Evolutionary conservation across 208 protist species (phyloP), one percentile per base, ranked within the genome.

Genomic region (Leishmania major): DNA sequence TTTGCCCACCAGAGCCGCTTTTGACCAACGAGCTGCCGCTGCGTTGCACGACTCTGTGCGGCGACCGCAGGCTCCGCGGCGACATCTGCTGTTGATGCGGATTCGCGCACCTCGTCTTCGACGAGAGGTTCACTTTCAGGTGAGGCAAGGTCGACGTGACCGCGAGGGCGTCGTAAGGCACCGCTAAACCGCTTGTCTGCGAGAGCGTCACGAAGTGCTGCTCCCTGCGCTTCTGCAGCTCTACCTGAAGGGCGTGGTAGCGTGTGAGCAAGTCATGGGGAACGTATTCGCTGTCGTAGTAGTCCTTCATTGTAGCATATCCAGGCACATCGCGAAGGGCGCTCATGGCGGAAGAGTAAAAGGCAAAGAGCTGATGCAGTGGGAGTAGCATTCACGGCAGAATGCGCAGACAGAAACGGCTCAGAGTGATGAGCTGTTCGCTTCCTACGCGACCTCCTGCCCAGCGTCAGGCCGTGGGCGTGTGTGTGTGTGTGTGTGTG

Each of bases 271-370:
- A 75, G 15, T 85, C 55, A 22, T 62, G 37, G 0, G 90, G 90
- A 25, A 88, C 88, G 75, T 91, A 90, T 62, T 80, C 78, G 64
- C 77, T 80, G 76, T 82, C 84, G 84, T 90, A 93, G 82, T 91
- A 93, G 74, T 93, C 90, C 40, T 90, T 82, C 67, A 87, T 81
- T 37, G 80, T 31, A 1, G 62, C 66, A 15, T 78, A 88, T 6
- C 80, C 79, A 10, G 83, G 74, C 0, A 64, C 72, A 25, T 59
- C 70, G 73, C 74, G 78, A n/a, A 80, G 67, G 67, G 25, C 51
- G n/a, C 53, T 45, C 83, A 78, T 86, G 6, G 45, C 28, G 17
- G 37, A 25, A 4, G 22, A 53, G 6, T 1, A 31, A n/a, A 17
- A 31, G 8, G 40, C 3, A 17, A n/a, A 13, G 43, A 73, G 13